Conservation (phyloP, 768 basidiomycete genomes). For the Polyporus arcularius region DNA sequence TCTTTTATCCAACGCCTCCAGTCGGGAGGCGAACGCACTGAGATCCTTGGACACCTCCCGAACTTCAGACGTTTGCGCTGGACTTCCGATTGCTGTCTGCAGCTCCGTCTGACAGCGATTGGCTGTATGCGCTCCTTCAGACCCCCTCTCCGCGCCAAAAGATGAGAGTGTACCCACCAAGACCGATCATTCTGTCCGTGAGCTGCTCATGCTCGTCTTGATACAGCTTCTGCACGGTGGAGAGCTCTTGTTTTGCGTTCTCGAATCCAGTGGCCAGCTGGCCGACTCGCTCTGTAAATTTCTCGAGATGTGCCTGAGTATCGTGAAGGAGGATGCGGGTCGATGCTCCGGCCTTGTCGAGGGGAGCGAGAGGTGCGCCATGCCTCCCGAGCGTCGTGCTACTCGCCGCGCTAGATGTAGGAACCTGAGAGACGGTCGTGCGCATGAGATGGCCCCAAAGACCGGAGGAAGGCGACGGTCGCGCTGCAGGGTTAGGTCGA, state of each 20-base stretch:
- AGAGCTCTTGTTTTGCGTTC: slow-evolving; percentile 53
- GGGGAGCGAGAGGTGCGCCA: slow-evolving; percentile 41
- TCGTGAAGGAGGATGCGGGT: slow-evolving; percentile 74
- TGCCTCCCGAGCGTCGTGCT: slow-evolving; percentile 20
- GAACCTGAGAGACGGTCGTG: slow-evolving; percentile 6
- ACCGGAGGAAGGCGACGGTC: slow-evolving; percentile 2
- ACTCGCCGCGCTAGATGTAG: slow-evolving; percentile 1
- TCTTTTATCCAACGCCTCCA: slow-evolving; percentile 28
- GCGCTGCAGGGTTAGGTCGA: no score
- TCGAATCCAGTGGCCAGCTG: slow-evolving; percentile 52
- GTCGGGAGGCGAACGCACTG: slow-evolving; percentile 8
- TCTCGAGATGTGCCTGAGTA: slow-evolving; percentile 70
- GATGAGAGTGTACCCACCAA: slow-evolving; percentile 41
- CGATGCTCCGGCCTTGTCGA: slow-evolving; percentile 69
- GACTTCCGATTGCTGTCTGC: slow-evolving; percentile 56
- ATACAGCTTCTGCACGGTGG: slow-evolving; percentile 55
- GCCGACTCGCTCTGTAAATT: slow-evolving; percentile 59
- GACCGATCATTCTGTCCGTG: slow-evolving; percentile 53
- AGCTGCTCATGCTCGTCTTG: slow-evolving; percentile 60
- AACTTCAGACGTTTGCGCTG: slow-evolving; percentile 45
- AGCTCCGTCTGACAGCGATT: slow-evolving; percentile 65
- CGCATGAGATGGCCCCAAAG: slow-evolving; percentile 23
- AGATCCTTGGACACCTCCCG: slow-evolving; percentile 21
- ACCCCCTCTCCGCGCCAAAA: not conserved
- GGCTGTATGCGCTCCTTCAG: slow-evolving; percentile 39